These are phyloP conservation scores for Polytrichum commune DNA, from an alignment of 225 moss, liverwort and hornwort genomes.

Conservation along the genomic window DNA sequence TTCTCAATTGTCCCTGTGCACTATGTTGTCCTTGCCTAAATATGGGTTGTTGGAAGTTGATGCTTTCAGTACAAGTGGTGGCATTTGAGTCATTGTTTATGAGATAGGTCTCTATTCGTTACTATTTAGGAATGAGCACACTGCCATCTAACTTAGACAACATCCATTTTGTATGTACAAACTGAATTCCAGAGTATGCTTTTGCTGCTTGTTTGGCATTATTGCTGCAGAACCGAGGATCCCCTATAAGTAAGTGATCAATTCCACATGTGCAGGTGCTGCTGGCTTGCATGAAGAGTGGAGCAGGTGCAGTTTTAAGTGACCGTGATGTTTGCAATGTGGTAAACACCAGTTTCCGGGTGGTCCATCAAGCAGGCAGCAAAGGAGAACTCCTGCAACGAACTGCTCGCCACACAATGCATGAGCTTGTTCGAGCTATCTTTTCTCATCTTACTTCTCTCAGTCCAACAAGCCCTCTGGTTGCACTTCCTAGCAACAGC, in stretches of 20 bases:
- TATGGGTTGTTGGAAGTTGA: too few species aligned
- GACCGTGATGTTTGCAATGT: conserved; percentile 94
- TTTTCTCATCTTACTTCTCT: conserved; percentile 89
- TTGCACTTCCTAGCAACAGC: conserved; percentile 41
- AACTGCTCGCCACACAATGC: conserved; percentile 98
- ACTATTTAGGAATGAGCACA: too few species aligned
- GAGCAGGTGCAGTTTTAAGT: conserved; percentile 84
- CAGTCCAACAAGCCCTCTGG: conserved; percentile 47
- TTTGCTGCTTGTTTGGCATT: background rate
- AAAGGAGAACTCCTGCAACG: conserved; percentile 98
- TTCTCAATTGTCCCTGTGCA: too few species aligned
- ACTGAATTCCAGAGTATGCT: background rate
- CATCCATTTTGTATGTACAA: too few species aligned
- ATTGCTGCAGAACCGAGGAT: conserved; percentile 2
- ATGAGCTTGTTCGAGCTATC: conserved; percentile 96
- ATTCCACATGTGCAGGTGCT: conserved; percentile 45
- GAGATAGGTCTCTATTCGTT: too few species aligned
- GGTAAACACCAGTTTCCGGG: conserved; percentile 94
- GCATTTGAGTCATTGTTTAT: too few species aligned
- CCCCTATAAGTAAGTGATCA: conserved; percentile 12
- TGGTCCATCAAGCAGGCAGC: conserved; percentile 97
- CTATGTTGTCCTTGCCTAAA: too few species aligned
- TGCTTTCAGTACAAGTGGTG: too few species aligned
- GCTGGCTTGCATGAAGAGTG: conserved; percentile 90
- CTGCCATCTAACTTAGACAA: too few species aligned